Percentiles rank a stretch among this genome's conserved stretches.
phyloP scores from a whole-genome alignment of 805 yeast species.

The Saturnispora diversa region DNA sequence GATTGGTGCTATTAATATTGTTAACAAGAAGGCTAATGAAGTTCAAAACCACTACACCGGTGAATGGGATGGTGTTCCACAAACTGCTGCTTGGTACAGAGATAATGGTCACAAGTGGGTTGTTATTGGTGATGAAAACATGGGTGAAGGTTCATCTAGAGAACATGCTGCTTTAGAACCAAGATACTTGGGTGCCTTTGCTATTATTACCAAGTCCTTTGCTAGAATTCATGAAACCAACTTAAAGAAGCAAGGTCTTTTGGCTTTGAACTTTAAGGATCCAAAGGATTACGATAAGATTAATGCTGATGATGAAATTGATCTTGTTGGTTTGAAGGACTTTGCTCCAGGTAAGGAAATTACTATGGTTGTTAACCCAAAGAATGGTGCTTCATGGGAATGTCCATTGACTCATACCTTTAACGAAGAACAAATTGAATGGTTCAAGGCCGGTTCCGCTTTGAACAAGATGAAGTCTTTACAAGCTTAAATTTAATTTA shows the following conservation, averaged over 20 bases:
- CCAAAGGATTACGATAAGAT: slow-evolving; percentile 90
- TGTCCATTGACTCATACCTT: slow-evolving; percentile 92
- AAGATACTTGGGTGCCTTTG: slow-evolving; percentile 97
- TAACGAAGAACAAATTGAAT: slow-evolving; percentile 93
- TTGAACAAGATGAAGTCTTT: slow-evolving; percentile 68
- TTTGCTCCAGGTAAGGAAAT: slow-evolving; percentile 92
- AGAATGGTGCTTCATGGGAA: slow-evolving; percentile 78
- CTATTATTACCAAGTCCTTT: slow-evolving; percentile 94
- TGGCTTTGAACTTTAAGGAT: slow-evolving; percentile 90
- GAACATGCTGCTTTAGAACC: slow-evolving; percentile 99
- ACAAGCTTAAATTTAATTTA: slow-evolving; percentile 14
- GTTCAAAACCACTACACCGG: slow-evolving; percentile 89
- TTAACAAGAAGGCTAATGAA: slow-evolving; percentile 88
- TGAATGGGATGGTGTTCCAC: slow-evolving; percentile 92
- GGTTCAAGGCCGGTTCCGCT: slow-evolving; percentile 99
- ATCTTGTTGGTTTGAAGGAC: slow-evolving; percentile 72
- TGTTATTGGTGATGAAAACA: slow-evolving; percentile 96
- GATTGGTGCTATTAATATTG: slow-evolving; percentile 99
- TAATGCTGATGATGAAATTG: slow-evolving; percentile 83
- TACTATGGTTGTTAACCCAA: slow-evolving; percentile 64
- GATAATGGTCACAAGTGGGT: slow-evolving; percentile 91
- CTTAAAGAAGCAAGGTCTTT: slow-evolving; percentile 98
- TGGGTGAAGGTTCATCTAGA: slow-evolving; percentile 99
- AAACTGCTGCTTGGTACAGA: slow-evolving; percentile 91
- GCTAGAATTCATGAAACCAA: slow-evolving; percentile 99